Conservation (phyloP, 257 asterid species). For the Sherardia arvensis region DNA sequence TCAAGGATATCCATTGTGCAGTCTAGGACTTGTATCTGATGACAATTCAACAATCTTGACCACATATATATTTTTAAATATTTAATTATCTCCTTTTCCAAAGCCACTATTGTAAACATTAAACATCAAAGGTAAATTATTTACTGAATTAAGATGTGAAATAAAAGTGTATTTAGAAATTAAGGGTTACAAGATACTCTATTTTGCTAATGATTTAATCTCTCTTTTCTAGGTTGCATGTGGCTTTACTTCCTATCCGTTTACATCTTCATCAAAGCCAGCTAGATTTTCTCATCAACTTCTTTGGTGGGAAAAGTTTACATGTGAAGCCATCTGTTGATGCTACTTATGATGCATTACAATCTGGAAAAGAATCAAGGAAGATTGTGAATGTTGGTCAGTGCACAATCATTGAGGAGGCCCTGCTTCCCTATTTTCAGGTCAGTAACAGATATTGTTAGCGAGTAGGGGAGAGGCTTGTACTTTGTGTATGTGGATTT, state of each 20-base stretch:
- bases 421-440: slow-evolving; percentile 92
- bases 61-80: background rate
- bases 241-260: slow-evolving; percentile 72
- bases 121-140: background rate
- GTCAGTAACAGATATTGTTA: slow-evolving; percentile 38
- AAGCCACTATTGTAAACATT: background rate
- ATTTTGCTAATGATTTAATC: background rate
- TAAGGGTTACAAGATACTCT: background rate
- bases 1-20: background rate
- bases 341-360: slow-evolving; percentile 29
- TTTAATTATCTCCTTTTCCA: background rate
- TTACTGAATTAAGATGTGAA: background rate
- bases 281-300: slow-evolving; percentile 85
- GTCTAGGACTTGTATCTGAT: background rate
- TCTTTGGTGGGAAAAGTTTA: slow-evolving; percentile 67
- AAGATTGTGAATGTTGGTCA: slow-evolving; percentile 33
- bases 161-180: too few relatives aligned
- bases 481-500: background rate
- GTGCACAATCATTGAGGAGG: slow-evolving; percentile 52
- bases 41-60: background rate
- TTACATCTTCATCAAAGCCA: slow-evolving; percentile 97
- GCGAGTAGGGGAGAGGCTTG: background rate
- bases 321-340: slow-evolving; percentile 34
- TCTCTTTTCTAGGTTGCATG: slow-evolving; percentile 48
- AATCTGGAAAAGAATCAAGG: slow-evolving; percentile 33